Base-by-base conservation (phyloP, 2,329 filamentous ascomycete genomes). In the Thelonectria blattea region DNA sequence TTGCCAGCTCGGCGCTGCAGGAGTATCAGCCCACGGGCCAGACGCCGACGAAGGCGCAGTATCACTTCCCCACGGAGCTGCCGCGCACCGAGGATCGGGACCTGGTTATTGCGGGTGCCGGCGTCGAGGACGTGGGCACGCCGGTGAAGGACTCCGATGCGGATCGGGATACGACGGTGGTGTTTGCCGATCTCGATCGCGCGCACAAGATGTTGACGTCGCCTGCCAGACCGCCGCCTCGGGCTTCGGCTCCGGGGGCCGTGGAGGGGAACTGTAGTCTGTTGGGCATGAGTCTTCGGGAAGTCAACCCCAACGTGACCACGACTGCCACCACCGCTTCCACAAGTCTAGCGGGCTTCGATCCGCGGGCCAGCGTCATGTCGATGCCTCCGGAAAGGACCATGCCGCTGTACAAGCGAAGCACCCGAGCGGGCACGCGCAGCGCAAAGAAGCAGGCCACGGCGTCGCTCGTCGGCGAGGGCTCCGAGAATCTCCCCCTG, bases 1-100 rank as follows among this genome's bases (percentile, higher is more conserved):
- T 97, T 48, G 78, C 83, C 15, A 79, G 76, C 48, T 87, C 88
- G 1, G 76, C 81, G 5, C 81, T 98, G 53, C 83, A 88, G 54
- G 93, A 97, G 73, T 98, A 98, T 74, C 81, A 86, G 39, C 86
- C 91, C 0, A 98, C 95, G 0, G 94, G 95, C 52, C 83, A 90
- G 48, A 98, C 95, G 1, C 95, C 95, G 0, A 87, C 91, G 71
- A 95, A 93, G 77, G 80, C 83, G 30, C 82, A 87, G 53, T 99
- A 98, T 76, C 82, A 86, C n/a, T 97, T 92, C 71, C 91, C 92
- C 0, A 90, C 85, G 1, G 81, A 84, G 2, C 82, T 99, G 1
- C 95, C 95, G 3, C 87, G 88, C 24, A 98, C 95, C 0, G 76
- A 78, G 24, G 65, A 80, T 0, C 80, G 80, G 64, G 79, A 81